A percentile compares a stretch with the other conserved stretches of the same genome.
phyloP scores from a whole-genome alignment of 1,284 basidiomycete genomes.

The Apiotrichum sp. region DNA sequence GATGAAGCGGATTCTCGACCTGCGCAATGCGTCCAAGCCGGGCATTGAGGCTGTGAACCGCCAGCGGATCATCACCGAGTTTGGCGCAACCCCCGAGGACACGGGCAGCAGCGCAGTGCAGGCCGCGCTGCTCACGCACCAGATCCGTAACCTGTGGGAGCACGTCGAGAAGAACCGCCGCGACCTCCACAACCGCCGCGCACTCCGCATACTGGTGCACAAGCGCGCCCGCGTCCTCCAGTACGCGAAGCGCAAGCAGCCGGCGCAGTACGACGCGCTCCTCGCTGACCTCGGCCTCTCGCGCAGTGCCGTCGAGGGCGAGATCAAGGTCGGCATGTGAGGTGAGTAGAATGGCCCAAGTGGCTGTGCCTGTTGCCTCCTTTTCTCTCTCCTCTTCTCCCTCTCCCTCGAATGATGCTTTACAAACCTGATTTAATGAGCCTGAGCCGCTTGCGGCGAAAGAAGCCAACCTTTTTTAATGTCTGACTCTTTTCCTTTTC shows the following conservation, averaged over 20 bases:
- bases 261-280: conserved; percentile 67
- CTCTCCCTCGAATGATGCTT: conserved; percentile 37
- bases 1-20: conserved; percentile 68
- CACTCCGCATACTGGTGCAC: conserved; percentile 69
- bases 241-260: conserved; percentile 65
- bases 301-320: conserved; percentile 76
- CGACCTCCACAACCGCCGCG: conserved; percentile 71
- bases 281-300: conserved; percentile 72
- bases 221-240: conserved; percentile 74
- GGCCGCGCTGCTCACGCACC: conserved; percentile 78
- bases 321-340: conserved; percentile 57
- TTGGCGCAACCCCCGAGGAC: conserved; percentile 57
- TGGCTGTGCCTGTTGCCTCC: no score
- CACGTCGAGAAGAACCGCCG: conserved; percentile 65
- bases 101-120: conserved; percentile 81
- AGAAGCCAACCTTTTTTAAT: conserved; percentile 26
- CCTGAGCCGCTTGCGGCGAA: conserved; percentile 29
- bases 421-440: conserved; percentile 49
- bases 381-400: no score
- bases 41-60: conserved; percentile 83
- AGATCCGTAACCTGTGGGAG: conserved; percentile 72
- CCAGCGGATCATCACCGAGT: conserved; percentile 68
- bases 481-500: conserved; percentile 9
- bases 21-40: conserved; percentile 76
- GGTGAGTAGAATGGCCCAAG: conserved; percentile 9